These are phyloP conservation scores for Trichophyton schoenleinii DNA, from an alignment of 2,329 filamentous ascomycete species.

Conservation along the genomic window DNA sequence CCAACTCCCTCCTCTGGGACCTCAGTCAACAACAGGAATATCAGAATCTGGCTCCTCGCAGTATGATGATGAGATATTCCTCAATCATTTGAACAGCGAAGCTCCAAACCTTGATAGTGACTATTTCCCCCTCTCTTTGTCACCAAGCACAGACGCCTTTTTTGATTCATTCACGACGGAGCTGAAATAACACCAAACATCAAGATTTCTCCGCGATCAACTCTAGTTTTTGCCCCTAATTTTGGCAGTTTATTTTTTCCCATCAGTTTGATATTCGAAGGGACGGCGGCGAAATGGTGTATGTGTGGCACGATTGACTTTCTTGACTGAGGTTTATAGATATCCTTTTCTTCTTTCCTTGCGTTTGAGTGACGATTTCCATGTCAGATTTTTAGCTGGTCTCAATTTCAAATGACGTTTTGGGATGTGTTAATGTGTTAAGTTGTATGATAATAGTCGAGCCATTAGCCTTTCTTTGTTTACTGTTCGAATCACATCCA, in stretches of 20 bases:
- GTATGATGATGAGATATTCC: constrained; percentile 26
- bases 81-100: constrained; percentile 17
- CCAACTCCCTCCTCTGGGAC: constrained; percentile 22
- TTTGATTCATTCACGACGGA: constrained; percentile 10
- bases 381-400: constrained; percentile 3
- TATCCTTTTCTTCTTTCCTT: constrained; percentile 1
- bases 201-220: not conserved
- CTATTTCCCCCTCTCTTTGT: constrained; percentile 9
- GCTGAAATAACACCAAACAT: not conserved
- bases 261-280: not conserved
- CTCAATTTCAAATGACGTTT: constrained; percentile 2
- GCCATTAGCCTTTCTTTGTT: not conserved
- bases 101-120: constrained; percentile 6
- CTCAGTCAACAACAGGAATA: constrained; percentile 22
- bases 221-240: not conserved
- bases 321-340: not conserved
- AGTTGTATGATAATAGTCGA: not conserved
- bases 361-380: not conserved
- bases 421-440: not conserved
- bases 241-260: not conserved
- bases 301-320: not conserved
- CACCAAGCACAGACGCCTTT: constrained; percentile 10
- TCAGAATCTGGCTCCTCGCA: constrained; percentile 25
- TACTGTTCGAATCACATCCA: not conserved
- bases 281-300: constrained; percentile 2